Conservation (phyloP, 495 filamentous ascomycete genomes). For the Niebla homalea region DNA sequence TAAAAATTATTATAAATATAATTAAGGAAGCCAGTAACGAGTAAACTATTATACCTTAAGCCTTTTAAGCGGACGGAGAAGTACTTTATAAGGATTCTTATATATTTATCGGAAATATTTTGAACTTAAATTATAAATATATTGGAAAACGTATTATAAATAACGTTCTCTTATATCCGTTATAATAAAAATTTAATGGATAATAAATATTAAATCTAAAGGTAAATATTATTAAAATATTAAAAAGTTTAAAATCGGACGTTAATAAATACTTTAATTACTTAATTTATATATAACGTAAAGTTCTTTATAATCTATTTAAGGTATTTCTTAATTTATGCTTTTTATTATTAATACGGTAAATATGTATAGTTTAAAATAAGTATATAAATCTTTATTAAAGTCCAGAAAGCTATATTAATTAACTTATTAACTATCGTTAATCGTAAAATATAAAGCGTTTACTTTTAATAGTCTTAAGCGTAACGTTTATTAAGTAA, state of each 20-base stretch:
- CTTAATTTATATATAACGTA: no score
- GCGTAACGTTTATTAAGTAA: background rate
- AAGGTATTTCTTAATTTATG: background rate
- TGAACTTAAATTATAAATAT: background rate
- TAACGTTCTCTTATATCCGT: background rate
- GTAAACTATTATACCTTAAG: no score
- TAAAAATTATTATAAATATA: no score
- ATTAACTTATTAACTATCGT: background rate
- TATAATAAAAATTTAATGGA: background rate
- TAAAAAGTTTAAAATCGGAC: background rate
- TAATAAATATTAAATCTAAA: background rate
- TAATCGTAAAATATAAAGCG: background rate
- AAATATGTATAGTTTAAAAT: background rate
- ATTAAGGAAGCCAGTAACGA: no score
- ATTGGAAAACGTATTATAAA: background rate
- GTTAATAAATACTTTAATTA: no score
- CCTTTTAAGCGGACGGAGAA: no score
- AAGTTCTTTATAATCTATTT: no score
- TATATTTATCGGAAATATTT: no score
- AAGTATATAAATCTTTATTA: no score
- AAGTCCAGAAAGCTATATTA: background rate
- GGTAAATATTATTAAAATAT: background rate
- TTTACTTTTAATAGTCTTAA: no score
- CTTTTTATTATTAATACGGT: no score
- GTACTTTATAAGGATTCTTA: no score